phyloP scores from a whole-genome alignment of 345 rosid species.

The Iberis pinnata region DNA sequence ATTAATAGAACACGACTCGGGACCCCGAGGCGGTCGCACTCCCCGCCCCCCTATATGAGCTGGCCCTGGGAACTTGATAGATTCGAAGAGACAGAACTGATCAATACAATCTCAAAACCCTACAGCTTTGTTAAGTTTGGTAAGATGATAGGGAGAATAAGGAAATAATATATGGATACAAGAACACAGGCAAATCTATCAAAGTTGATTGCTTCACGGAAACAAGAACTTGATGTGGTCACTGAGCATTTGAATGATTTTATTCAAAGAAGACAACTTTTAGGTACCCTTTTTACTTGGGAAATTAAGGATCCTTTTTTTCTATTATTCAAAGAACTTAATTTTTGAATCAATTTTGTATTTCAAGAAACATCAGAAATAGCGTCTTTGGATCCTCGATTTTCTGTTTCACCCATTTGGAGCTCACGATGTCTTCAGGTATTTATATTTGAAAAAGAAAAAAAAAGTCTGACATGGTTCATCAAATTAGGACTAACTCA shows the following conservation, averaged over 20 bases:
- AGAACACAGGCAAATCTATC: constrained; percentile 53
- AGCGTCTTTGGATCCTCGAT: constrained; percentile 1
- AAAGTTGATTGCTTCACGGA: constrained; percentile 37
- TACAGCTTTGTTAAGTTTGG: constrained; percentile 49
- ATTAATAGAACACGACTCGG: too few species aligned
- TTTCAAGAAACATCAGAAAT: constrained; percentile 31
- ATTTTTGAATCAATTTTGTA: background rate
- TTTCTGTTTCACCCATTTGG: constrained; percentile 33
- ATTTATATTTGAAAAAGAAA: too few species aligned
- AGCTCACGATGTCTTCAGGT: constrained; percentile 47
- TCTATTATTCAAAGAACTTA: too few species aligned
- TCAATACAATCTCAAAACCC: constrained; percentile 38
- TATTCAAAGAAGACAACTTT: constrained; percentile 32
- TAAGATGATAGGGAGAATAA: constrained; percentile 42
- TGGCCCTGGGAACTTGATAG: too few species aligned
- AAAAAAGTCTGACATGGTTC: background rate
- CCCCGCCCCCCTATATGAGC: too few species aligned
- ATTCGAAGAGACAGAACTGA: constrained; percentile 25
- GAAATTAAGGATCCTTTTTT: too few species aligned
- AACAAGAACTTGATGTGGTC: constrained; percentile 32
- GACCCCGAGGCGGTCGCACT: too few species aligned
- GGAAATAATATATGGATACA: constrained; percentile 49
- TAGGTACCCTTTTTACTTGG: too few species aligned
- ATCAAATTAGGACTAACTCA: constrained; percentile 11
- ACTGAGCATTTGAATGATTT: constrained; percentile 36